Evolutionary conservation across 768 basidiomycete species (phyloP).

Genomic region (Lactarius trivialis): DNA sequence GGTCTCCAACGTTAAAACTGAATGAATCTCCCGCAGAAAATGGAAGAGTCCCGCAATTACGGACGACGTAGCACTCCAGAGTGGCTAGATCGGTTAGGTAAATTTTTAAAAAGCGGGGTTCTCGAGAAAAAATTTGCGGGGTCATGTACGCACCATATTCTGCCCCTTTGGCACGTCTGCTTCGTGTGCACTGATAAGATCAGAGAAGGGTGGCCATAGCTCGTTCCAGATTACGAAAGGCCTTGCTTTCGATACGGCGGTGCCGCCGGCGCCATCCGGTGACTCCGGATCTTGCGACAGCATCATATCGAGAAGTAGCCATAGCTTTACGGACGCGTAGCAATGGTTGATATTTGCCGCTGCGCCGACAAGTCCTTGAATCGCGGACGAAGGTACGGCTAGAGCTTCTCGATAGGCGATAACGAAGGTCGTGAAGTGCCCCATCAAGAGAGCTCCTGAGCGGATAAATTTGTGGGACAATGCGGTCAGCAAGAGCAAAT

Average conservation of each 20-base stretch:
- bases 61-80: conserved; percentile 47
- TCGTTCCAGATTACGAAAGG: conserved; percentile 61
- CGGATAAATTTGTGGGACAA: conserved; percentile 35
- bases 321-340: conserved; percentile 62
- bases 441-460: conserved; percentile 40
- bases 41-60: conserved; percentile 61
- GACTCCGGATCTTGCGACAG: conserved; percentile 6
- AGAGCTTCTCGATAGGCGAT: conserved; percentile 36
- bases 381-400: conserved; percentile 27
- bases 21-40: conserved; percentile 52
- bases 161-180: conserved; percentile 38
- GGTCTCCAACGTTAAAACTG: conserved; percentile 47
- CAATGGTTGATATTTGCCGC: conserved; percentile 55
- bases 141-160: conserved; percentile 24
- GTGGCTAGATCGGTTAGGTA: conserved; percentile 34
- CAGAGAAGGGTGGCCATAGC: conserved; percentile 66
- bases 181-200: conserved; percentile 44
- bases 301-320: conserved; percentile 54
- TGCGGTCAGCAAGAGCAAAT: conserved; percentile 50
- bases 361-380: conserved; percentile 39
- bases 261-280: conserved; percentile 9
- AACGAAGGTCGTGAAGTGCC: conserved; percentile 47
- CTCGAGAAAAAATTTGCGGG: conserved; percentile 2
- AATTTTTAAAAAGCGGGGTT: background rate
- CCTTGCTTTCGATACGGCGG: conserved; percentile 20